A percentile compares a stretch with the other conserved stretches of the same genome.
These are phyloP conservation scores for Diplodia scrobiculata DNA, from an alignment of 2,329 filamentous ascomycete species.

Conservation along the genomic window DNA sequence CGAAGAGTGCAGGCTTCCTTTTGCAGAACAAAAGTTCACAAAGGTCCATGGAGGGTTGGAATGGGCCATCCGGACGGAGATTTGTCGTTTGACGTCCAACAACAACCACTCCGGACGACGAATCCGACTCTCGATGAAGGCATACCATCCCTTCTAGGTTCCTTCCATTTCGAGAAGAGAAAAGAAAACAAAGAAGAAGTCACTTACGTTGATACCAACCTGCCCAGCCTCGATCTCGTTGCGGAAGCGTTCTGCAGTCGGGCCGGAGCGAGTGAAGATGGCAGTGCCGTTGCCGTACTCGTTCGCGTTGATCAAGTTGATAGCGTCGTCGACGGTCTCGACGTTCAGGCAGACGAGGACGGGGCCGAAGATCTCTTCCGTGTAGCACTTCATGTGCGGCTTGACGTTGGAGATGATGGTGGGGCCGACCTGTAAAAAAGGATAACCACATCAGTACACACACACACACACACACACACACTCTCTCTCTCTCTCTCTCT, in stretches of 20 bases:
- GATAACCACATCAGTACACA: neutral
- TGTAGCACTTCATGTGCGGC: slow-evolving; percentile 79
- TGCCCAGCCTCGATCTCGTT: slow-evolving; percentile 81
- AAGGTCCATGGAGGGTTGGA: neutral
- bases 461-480: no score
- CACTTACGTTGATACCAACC: slow-evolving; percentile 71
- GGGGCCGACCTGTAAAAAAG: slow-evolving; percentile 64
- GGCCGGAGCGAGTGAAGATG: slow-evolving; percentile 78
- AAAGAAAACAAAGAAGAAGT: no score
- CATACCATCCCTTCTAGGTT: neutral
- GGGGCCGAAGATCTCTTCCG: slow-evolving; percentile 81
- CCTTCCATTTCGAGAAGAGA: neutral
- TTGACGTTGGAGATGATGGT: slow-evolving; percentile 83
- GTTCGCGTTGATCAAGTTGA: slow-evolving; percentile 80
- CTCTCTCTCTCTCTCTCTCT: neutral
- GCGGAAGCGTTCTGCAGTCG: slow-evolving; percentile 77
- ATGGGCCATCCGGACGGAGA: slow-evolving; percentile 39
- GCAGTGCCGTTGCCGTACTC: slow-evolving; percentile 85
- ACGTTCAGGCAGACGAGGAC: slow-evolving; percentile 81
- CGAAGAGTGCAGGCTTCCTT: neutral
- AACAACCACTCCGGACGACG: neutral
- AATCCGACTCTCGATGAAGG: neutral
- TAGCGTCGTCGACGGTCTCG: slow-evolving; percentile 75
- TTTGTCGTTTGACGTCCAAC: slow-evolving; percentile 51
- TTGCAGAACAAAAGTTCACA: neutral